Base-by-base conservation (phyloP, 73 alveolate species). In the Diophrys appendiculata region DNA sequence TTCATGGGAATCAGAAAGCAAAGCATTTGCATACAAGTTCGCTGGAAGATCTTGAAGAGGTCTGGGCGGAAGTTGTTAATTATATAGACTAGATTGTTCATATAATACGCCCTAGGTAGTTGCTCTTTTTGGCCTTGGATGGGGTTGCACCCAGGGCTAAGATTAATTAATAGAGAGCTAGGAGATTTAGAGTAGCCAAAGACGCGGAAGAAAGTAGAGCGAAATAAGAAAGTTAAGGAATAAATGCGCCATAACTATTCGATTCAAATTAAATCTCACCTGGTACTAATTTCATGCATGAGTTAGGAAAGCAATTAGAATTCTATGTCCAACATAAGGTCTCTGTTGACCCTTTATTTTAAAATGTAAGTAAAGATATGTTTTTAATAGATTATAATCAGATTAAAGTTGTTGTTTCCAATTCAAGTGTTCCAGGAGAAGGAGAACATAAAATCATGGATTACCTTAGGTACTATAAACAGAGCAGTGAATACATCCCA, bases 81-180 rank as follows among this genome's bases (percentile, higher is more conserved):
- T 94, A 89, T 67, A 94, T 97, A 43, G 98, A 95, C 56, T 84
- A 89, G 67, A 81, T 97, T n/a, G 93, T 94, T 33, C 94, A 89
- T 52, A 30, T 93, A 43, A 90, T 94, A 18, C 92, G 94, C 72
- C 99, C 99, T n/a, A 84, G 94, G 75, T 72, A 92, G 74, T 68
- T 95, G 53, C 73, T 97, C 43, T 95, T 87, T 91, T 83, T 97
- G 54, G 93, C 99, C 25, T 86, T 89, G 23, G 99, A 97, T 92
- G 99, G 99, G 22, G 99, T 96, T 33, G 99, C 99, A 35, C 99
- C 99, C 24, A 84, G 99, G 65, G 99, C 99, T 32, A 97, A 97
- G 80, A 94, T 95, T 98, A 95, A 97, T 90, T 91, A 97, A 88
- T 94, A 97, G 85, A 85, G 99, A 74, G 88, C 94, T 22, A 81